phyloP scores from a whole-genome alignment of 371 early-diverging fungal species.

The Mortierella polycephala region DNA sequence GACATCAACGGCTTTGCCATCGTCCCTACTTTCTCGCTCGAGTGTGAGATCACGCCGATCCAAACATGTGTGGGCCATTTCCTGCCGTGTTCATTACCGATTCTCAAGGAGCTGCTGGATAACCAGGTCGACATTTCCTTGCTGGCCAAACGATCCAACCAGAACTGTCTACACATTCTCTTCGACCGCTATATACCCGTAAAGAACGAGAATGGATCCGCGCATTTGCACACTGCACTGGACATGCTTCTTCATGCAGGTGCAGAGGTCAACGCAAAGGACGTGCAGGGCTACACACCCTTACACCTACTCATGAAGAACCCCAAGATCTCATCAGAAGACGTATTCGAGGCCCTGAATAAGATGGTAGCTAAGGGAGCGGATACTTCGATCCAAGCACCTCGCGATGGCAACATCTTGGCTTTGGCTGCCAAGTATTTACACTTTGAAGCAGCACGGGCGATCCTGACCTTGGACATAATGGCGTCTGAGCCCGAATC shows the following conservation, averaged over 20 bases:
- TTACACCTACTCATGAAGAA: constrained; percentile 49
- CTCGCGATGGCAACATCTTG: constrained; percentile 44
- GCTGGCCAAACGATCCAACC: constrained; percentile 31
- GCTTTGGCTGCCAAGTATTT: constrained; percentile 51
- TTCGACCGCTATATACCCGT: constrained; percentile 49
- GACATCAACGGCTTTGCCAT: constrained; percentile 49
- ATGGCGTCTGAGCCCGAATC: constrained; percentile 52
- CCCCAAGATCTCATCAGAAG: constrained; percentile 50
- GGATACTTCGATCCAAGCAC: constrained; percentile 35
- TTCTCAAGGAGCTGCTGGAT: constrained; percentile 47
- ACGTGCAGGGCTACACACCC: constrained; percentile 40
- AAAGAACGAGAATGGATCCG: constrained; percentile 47
- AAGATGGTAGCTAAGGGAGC: constrained; percentile 47
- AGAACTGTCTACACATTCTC: constrained; percentile 48
- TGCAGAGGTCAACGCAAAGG: constrained; percentile 38
- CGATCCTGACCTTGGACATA: constrained; percentile 32
- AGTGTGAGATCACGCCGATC: constrained; percentile 49
- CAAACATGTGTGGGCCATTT: constrained; percentile 47
- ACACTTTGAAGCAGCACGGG: constrained; percentile 43
- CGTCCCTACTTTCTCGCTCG: constrained; percentile 49
- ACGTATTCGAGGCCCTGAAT: constrained; percentile 36
- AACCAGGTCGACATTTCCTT: constrained; percentile 31
- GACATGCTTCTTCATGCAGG: constrained; percentile 37
- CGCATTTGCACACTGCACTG: constrained; percentile 35
- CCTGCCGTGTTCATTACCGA: constrained; percentile 37